Base-by-base conservation (phyloP, 148 eudicot species). In the Rhododendron kiyosumense region DNA sequence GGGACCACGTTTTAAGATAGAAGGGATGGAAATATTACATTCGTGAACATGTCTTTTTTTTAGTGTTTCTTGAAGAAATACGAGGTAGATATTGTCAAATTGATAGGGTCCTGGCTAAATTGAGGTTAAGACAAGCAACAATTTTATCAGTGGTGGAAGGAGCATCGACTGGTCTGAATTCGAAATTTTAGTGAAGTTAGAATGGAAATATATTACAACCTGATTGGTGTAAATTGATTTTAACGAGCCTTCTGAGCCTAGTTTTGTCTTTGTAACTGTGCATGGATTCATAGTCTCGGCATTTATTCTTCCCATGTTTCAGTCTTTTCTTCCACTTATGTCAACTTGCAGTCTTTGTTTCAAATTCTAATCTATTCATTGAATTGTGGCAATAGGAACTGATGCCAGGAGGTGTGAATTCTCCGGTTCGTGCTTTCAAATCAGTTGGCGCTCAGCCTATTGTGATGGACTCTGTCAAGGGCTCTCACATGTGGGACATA, bases 401-500 rank as follows among this genome's bases (percentile, higher is more conserved):
- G 92, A 93, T 96, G 98, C 97, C 98, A 5, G 95, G 97, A 89
- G 98, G 98, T 89, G 97, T 96, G 45, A 96, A 94, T 86, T 94
- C 96, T 28, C 97, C 98, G 2, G 94, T 95, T 20, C 98, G 95
- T 83, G 99, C 99, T 89, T 96, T 96, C 87, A 95, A 96, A 89
- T 96, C 96, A 61, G 98, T 96, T 77, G 97, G 99, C 43, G 98
- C 97, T 59, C 98, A 95, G 84, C 98, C 98, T 81, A 95, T 96
- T 84, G 9, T 96, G 15, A 87, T 95, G 32, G 98, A 95, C 85
- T 94, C 94, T 75, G 97, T 93, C 80, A 95, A 96, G 89, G 99
- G 97, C 84, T 91, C 95, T 85, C 92, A 89, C 84, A 93, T 95
- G 95, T 91, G 96, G 94, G 99, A 95, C 87, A 96, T 93, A 36